Base-by-base conservation (phyloP, 2,329 filamentous ascomycete genomes). In the Pseudogymnoascus sp. region DNA sequence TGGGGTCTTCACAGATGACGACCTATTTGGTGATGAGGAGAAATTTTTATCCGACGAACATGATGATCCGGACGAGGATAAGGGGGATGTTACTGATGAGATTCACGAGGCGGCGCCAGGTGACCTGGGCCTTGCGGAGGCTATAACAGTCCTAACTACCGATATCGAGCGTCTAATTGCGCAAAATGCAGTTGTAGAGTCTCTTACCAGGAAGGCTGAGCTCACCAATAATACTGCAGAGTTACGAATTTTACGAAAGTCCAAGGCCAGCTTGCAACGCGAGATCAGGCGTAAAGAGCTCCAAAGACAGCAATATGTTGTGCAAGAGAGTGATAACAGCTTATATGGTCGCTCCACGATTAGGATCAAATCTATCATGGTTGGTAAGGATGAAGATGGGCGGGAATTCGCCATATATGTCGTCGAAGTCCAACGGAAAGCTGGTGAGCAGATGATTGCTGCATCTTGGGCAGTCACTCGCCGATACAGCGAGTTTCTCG, bases 261-360 rank as follows among this genome's bases (percentile, higher is more conserved):
- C 92, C 0, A 96, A 95, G 74, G 88, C 92, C 33, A 99, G 95
- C 75, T 78, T 99, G 63, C 90, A 96, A 71, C 84, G 95, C 68
- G 95, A 99, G 75, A 92, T 98, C 62, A 85, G 91, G 63, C 87
- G 93, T 35, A 99, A 98, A 73, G 93, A 98, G 75, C 84, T 99
- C 71, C 95, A 99, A 74, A 85, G 93, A 61, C 95, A 96, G 75
- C 96, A 99, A 73, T 99, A 99, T 70, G 91, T 96, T 53, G 87
- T 98, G 6, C 95, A 99, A 75, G 95, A 99, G 76, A 97, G 92
- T 72, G 96, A 99, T 74, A 99, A 96, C 75, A 96, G 92, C 74
- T 81, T 99, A 24, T 98, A 96, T 71, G 95, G 95, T 2, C 89
- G 93, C 16, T 93, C 95, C 2, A 91, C 87, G 0, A 86, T 98